Base-by-base conservation (phyloP, 2,329 filamentous ascomycete species). In the Apiospora rasikravindrae region DNA sequence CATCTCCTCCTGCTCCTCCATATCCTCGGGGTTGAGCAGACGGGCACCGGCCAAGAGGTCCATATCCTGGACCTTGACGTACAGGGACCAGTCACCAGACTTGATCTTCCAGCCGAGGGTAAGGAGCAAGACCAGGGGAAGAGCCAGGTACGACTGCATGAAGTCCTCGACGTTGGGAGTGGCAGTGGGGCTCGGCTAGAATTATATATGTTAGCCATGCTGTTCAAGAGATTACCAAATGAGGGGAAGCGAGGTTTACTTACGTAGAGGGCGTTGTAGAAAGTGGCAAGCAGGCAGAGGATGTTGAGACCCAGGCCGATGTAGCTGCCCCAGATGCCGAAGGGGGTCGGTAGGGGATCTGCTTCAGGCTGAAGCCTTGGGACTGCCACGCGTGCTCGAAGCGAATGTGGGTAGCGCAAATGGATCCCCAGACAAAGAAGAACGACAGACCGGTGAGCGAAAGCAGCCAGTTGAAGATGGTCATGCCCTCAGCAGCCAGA, bases 361-460 rank as follows among this genome's bases (percentile, higher is more conserved):
- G 82, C 45, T 84, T 83, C 26, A 85, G 78, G 51, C 80, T 81
- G 75, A 88, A 88, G 70, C 90, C 90, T 76, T 91, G 88, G 22
- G 84, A 80, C 73, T 86, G 84, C 90, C 90, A 92, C 19, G 85
- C 89, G 64, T 86, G 80, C 72, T 90, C 88, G 87, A 92, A 92
- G 66, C 89, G 88, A 78, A 92, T 92, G 78, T 92, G 90, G 0
- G 89, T 86, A 2, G 90, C 81, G 80, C 89, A 92, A 78, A 92
- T 90, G 72, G 87, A 92, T 47, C 89, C 90, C 93, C 93, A 95
- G 37, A 92, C 92, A 82, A 95, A 93, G 80, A 95, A 89, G 73
- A 89, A 91, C 2, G 90, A 89, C 13, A 95, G 88, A 69, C 92
- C 93, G 0, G 92, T 93, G 26, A 95, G 87, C 0, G 93, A 88